Percentiles rank a stretch among this genome's conserved stretches.
These are phyloP conservation scores for Crithidia brevicula DNA, from an alignment of 208 protist species.

Conservation along the genomic window DNA sequence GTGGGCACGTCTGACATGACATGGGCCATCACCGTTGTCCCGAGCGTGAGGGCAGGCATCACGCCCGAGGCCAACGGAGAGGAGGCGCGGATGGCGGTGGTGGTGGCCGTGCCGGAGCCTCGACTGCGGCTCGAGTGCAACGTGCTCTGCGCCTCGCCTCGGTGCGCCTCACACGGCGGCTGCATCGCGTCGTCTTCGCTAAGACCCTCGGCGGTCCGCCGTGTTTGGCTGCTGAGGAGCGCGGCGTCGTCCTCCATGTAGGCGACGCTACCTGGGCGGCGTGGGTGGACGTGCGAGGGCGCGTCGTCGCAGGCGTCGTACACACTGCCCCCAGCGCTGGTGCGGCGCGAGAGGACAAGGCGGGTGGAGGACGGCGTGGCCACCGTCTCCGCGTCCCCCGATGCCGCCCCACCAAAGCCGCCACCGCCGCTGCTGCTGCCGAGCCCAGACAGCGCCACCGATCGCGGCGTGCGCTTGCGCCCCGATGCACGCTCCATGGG, in stretches of 20 bases:
- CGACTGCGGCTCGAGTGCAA: conserved; percentile 16
- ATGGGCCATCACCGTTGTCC: neutral
- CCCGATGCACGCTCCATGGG: conserved; percentile 14
- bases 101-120: neutral
- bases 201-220: neutral
- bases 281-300: neutral
- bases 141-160: conserved; percentile 11
- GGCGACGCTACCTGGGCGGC: neutral
- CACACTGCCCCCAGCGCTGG: conserved; percentile 2
- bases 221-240: neutral
- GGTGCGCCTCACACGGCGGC: neutral
- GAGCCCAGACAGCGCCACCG: neutral
- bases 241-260: neutral
- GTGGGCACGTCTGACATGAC: conserved; percentile 11
- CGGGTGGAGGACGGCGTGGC: conserved; percentile 5
- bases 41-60: neutral
- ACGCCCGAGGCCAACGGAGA: conserved; percentile 3
- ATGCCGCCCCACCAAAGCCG: neutral
- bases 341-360: conserved; percentile 7
- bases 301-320: neutral
- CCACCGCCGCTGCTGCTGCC: neutral
- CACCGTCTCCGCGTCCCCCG: neutral
- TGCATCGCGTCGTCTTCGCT: neutral
- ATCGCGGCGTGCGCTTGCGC: conserved; percentile 17
- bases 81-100: neutral